A percentile compares a stretch with the other conserved stretches of the same genome.
These are phyloP conservation scores for Jacaranda copaia DNA, from an alignment of 257 asterid species.

Conservation along the genomic window DNA sequence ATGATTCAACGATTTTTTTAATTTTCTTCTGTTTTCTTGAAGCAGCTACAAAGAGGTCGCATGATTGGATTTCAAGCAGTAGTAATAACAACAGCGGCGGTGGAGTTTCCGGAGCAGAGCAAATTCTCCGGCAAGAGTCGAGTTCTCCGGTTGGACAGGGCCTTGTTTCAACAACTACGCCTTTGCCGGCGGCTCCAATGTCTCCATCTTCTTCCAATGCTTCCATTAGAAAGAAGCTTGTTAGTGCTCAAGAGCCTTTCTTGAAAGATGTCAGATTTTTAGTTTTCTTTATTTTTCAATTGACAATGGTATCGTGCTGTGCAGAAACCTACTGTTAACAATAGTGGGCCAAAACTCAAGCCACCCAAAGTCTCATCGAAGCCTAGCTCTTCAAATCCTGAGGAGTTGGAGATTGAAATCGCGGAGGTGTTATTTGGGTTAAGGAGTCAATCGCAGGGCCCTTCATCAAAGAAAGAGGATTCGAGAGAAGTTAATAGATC, in stretches of 20 bases:
- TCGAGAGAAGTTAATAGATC: conserved; percentile 73
- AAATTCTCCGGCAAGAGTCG: conserved; percentile 53
- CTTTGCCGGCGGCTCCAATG: conserved; percentile 64
- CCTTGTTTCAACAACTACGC: conserved; percentile 48
- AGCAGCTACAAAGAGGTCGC: conserved; percentile 89
- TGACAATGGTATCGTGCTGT: conserved; percentile 22
- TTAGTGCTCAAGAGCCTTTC: conserved; percentile 45
- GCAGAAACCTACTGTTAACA: conserved; percentile 62
- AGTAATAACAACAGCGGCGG: conserved; percentile 56
- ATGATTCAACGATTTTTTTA: conserved; percentile 30
- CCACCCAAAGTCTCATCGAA: conserved; percentile 77
- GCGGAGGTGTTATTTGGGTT: conserved; percentile 90
- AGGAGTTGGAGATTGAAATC: conserved; percentile 92
- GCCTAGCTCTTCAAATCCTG: conserved; percentile 74
- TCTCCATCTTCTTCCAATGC: conserved; percentile 86
- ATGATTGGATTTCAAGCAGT: conserved; percentile 77
- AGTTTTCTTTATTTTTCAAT: conserved; percentile 1
- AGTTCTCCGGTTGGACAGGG: conserved; percentile 73
- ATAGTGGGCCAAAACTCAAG: conserved; percentile 63
- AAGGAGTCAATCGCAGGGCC: conserved; percentile 83
- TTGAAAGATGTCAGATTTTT: not conserved
- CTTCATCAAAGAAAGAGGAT: conserved; percentile 75
- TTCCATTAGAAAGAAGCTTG: conserved; percentile 77
- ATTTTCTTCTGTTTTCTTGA: conserved; percentile 29
- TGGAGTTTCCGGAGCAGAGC: conserved; percentile 60